A percentile compares a stretch with the other conserved stretches of the same genome.
phyloP scores from a whole-genome alignment of 140 eudicot species.

The Stevia rebaudiana region DNA sequence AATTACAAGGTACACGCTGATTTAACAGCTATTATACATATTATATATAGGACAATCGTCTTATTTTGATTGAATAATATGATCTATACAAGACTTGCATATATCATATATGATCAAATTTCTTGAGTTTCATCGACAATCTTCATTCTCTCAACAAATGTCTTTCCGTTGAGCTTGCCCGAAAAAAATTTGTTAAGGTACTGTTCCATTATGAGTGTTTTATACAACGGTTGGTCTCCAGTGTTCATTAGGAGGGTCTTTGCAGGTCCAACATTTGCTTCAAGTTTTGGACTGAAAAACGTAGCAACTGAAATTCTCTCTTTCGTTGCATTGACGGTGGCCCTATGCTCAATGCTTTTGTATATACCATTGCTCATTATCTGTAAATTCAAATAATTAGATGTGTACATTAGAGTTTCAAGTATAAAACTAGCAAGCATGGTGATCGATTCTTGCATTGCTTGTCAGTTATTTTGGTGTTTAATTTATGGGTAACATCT shows the following conservation, averaged over 20 bases:
- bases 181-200: slow-evolving; percentile 42
- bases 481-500: too few species aligned
- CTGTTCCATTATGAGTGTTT: slow-evolving; percentile 30
- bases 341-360: slow-evolving; percentile 54
- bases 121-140: slow-evolving; percentile 10
- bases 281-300: slow-evolving; percentile 40
- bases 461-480: too few species aligned
- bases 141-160: slow-evolving; percentile 39
- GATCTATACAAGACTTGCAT: too few species aligned
- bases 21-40: too few species aligned
- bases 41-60: too few species aligned
- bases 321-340: slow-evolving; percentile 31
- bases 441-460: too few species aligned
- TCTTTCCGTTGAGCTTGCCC: slow-evolving; percentile 40
- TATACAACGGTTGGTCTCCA: slow-evolving; percentile 30
- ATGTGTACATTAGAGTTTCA: too few species aligned
- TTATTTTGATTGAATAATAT: too few species aligned
- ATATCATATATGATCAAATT: too few species aligned
- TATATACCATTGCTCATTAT: slow-evolving; percentile 46
- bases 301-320: slow-evolving; percentile 37
- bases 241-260: slow-evolving; percentile 20
- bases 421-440: too few species aligned
- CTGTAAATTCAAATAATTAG: slow-evolving; percentile 32
- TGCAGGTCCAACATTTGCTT: slow-evolving; percentile 48
- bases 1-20: too few species aligned